Conservation (phyloP, 345 rosid genomes). For the Eucalyptus curtisii region DNA sequence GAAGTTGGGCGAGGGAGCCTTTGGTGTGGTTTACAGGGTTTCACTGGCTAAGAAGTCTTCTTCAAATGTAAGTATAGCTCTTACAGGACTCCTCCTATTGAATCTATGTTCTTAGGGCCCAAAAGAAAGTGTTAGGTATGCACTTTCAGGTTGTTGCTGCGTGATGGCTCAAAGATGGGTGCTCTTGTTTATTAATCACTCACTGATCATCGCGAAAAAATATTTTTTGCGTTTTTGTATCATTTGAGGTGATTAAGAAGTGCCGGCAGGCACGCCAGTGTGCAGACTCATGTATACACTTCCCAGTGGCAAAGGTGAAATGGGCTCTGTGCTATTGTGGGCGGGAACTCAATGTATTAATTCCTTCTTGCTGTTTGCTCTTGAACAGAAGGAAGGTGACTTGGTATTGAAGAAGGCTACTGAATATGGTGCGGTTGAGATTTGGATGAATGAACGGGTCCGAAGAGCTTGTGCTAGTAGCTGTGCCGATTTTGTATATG, state of each 20-base stretch:
- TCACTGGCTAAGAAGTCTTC: constrained; percentile 56
- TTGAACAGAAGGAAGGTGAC: constrained; percentile 51
- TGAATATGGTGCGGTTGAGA: constrained; percentile 91
- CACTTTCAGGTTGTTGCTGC: background rate
- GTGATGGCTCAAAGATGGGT: background rate
- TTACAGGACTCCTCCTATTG: background rate
- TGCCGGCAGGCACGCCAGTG: background rate
- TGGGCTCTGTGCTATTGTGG: background rate
- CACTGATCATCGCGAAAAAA: background rate
- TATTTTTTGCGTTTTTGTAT: background rate
- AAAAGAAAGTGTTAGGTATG: background rate
- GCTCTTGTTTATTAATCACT: background rate
- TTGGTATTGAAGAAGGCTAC: constrained; percentile 94
- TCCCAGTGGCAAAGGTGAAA: background rate
- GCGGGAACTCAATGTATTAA: background rate
- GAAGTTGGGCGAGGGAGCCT: constrained; percentile 96
- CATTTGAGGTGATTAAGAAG: background rate
- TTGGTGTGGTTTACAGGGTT: constrained; percentile 78
- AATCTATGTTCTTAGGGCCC: background rate
- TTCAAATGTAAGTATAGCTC: constrained; percentile 33
- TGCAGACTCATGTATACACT: background rate
- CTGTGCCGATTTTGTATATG: constrained; percentile 86
- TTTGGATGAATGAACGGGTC: constrained; percentile 98
- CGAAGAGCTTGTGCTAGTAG: constrained; percentile 93
- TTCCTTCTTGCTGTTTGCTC: background rate